Conservation (phyloP, 192 early-diverging fungal species). For the Coemansia sp. region DNA sequence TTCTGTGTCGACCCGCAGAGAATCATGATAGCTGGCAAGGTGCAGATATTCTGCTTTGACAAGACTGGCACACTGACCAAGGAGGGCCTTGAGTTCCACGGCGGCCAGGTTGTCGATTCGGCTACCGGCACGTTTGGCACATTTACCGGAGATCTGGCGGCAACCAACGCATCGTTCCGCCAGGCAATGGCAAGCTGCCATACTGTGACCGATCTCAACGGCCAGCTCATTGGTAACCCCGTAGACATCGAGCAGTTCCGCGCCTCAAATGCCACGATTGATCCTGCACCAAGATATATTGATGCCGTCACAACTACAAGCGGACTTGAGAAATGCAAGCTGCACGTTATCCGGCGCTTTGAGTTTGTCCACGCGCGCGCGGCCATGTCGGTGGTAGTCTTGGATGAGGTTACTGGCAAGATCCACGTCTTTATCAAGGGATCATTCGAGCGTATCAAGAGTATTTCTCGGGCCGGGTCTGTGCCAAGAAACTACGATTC, state of each 20-base stretch:
- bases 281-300: conserved; percentile 12
- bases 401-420: conserved; percentile 53
- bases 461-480: conserved; percentile 47
- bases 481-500: conserved; percentile 62
- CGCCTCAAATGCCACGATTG: conserved; percentile 15
- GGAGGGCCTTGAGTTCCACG: conserved; percentile 62
- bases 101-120: conserved; percentile 9
- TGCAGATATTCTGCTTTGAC: conserved; percentile 64
- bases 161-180: background rate
- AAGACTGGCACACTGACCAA: conserved; percentile 69
- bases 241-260: conserved; percentile 25
- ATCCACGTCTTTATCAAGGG: conserved; percentile 71
- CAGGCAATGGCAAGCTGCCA: conserved; percentile 48
- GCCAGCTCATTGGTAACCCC: conserved; percentile 18
- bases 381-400: conserved; percentile 70
- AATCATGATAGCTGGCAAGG: conserved; percentile 62
- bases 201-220: conserved; percentile 46
- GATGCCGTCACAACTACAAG: conserved; percentile 45
- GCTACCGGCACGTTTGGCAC: background rate
- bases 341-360: conserved; percentile 61
- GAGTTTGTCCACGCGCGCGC: conserved; percentile 70
- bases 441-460: conserved; percentile 49
- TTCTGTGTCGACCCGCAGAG: conserved; percentile 60
- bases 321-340: conserved; percentile 4
- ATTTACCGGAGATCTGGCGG: background rate